Evolutionary conservation across 2,329 filamentous ascomycete species (phyloP).

Genomic region (Microcyclosporella mali): DNA sequence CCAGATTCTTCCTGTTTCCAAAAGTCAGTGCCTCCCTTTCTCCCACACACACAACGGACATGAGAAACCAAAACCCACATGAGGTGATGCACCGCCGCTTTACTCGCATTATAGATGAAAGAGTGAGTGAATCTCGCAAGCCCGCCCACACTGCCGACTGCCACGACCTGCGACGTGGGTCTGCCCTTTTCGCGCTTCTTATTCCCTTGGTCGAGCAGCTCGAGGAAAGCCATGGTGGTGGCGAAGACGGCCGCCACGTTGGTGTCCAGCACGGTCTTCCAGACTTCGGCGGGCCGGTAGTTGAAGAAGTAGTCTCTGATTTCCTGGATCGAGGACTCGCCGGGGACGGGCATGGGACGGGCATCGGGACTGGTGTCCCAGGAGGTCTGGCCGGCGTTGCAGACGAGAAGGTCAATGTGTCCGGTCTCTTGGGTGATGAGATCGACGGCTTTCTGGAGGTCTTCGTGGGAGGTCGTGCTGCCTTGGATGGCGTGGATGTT

Average conservation of each 20-base stretch:
- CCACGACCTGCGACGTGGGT: slow-evolving; percentile 43
- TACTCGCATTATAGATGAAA: slow-evolving; percentile 30
- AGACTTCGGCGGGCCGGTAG: slow-evolving; percentile 41
- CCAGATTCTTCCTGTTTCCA: slow-evolving; percentile 35
- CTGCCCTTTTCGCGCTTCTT: slow-evolving; percentile 34
- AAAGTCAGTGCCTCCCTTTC: too few species aligned
- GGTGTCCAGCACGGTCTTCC: slow-evolving; percentile 36
- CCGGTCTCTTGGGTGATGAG: slow-evolving; percentile 38
- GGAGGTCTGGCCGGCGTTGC: slow-evolving; percentile 43
- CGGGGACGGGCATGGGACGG: slow-evolving; percentile 36
- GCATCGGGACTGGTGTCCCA: slow-evolving; percentile 26
- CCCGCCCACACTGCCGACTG: slow-evolving; percentile 37
- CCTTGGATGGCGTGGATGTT: slow-evolving; percentile 39
- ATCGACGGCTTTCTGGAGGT: slow-evolving; percentile 38
- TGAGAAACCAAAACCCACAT: slow-evolving; percentile 18
- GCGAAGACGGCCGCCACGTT: slow-evolving; percentile 42
- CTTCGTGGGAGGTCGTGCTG: slow-evolving; percentile 39
- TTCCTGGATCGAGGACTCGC: slow-evolving; percentile 22
- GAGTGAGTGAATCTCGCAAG: slow-evolving; percentile 17
- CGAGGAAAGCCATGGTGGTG: slow-evolving; percentile 41
- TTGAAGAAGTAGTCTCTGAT: slow-evolving; percentile 37
- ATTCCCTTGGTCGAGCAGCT: slow-evolving; percentile 42
- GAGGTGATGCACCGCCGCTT: slow-evolving; percentile 40
- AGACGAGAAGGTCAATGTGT: slow-evolving; percentile 47
- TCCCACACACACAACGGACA: too few species aligned